Percentiles rank a stretch among this genome's conserved stretches.
Conservation (phyloP, 495 filamentous ascomycete genomes). For the Xylaria sp. region DNA sequence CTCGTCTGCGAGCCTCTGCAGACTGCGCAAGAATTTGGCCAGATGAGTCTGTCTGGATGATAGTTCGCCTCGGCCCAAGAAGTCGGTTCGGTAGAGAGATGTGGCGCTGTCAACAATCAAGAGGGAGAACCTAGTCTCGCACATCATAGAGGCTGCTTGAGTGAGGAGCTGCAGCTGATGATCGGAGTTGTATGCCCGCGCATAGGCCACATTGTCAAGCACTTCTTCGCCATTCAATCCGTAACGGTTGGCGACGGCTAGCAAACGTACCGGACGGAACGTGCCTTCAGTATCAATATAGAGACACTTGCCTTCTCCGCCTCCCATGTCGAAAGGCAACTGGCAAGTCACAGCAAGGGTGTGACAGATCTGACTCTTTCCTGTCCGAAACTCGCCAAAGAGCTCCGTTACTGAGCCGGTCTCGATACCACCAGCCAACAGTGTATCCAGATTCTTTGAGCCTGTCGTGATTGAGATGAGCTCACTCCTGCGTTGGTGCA, state of each 20-base stretch:
- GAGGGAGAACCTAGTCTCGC: slow-evolving; percentile 94
- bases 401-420: slow-evolving; percentile 98
- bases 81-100: slow-evolving; percentile 93
- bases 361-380: slow-evolving; percentile 98
- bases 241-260: slow-evolving; percentile 91
- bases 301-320: slow-evolving; percentile 97
- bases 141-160: slow-evolving; percentile 98
- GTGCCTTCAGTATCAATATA: slow-evolving; percentile 99
- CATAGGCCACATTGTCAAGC: slow-evolving; percentile 96
- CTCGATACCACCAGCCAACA: slow-evolving; percentile 93
- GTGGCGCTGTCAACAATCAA: slow-evolving; percentile 95
- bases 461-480: slow-evolving; percentile 97
- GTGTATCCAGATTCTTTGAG: slow-evolving; percentile 94
- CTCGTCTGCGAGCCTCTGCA: slow-evolving; percentile 94
- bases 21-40: slow-evolving; percentile 94
- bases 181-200: slow-evolving; percentile 96
- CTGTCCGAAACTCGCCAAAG: slow-evolving; percentile 97
- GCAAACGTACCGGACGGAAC: slow-evolving; percentile 88
- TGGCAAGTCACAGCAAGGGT: slow-evolving; percentile 99
- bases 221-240: slow-evolving; percentile 96
- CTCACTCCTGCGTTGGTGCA: slow-evolving; percentile 95
- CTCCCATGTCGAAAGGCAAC: slow-evolving; percentile 97
- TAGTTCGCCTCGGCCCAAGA: slow-evolving; percentile 91
- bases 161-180: slow-evolving; percentile 94
- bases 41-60: slow-evolving; percentile 89